Conservation (phyloP, 805 yeast genomes). For the Groenewaldozyma tartarivorans region DNA sequence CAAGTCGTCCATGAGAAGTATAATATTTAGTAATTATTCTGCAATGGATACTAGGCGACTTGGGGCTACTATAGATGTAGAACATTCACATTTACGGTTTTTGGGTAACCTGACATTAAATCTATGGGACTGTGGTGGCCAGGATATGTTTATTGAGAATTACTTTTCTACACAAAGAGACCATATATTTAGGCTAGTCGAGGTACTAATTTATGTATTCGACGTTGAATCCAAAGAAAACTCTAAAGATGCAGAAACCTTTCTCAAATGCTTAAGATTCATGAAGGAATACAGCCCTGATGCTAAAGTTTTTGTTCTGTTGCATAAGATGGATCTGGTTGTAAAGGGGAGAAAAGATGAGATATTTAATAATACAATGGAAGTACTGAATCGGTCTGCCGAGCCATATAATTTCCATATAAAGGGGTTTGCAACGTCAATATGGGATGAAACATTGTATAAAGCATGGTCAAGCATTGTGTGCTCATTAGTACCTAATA, state of each 20-base stretch:
- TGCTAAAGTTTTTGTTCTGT: conserved; percentile 81
- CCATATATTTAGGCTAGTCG: conserved; percentile 91
- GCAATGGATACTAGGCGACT: conserved; percentile 92
- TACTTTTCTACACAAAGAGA: conserved; percentile 81
- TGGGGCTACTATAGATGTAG: conserved; percentile 98
- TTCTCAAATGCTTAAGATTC: conserved; percentile 72
- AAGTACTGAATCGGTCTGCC: conserved; percentile 65
- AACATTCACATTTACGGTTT: conserved; percentile 87
- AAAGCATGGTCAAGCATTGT: conserved; percentile 97
- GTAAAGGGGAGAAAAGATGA: conserved; percentile 79
- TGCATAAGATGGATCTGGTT: conserved; percentile 95
- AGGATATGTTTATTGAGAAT: conserved; percentile 92
- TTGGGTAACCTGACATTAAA: conserved; percentile 92
- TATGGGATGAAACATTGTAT: conserved; percentile 93
- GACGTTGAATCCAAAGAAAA: conserved; percentile 92
- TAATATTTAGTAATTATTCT: conserved; percentile 89
- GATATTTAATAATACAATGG: conserved; percentile 76
- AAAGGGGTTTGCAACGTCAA: conserved; percentile 87
- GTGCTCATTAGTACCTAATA: conserved; percentile 89
- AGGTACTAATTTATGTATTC: conserved; percentile 89
- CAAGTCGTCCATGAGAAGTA: conserved; percentile 93
- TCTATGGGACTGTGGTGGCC: conserved; percentile 94
- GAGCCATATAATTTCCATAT: conserved; percentile 58
- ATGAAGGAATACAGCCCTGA: conserved; percentile 77
- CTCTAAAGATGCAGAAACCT: conserved; percentile 86